Evolutionary conservation across 768 basidiomycete species (phyloP).

Genomic region (Boletus rubescentipes): DNA sequence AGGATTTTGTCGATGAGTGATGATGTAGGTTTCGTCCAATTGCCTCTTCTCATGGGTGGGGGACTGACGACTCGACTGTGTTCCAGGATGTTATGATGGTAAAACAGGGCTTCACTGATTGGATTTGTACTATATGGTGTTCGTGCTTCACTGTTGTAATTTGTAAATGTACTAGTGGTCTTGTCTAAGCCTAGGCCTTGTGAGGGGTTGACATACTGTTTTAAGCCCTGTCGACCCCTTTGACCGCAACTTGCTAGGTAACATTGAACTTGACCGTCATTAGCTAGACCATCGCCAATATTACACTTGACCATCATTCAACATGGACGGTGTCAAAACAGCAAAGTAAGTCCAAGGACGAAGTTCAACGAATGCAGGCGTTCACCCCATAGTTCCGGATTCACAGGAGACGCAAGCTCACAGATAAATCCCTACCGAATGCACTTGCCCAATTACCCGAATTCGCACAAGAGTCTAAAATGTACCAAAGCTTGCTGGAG

Average conservation of each 20-base stretch:
- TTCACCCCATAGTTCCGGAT: not conserved
- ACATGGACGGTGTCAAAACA: conserved; percentile 33
- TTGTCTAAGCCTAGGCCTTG: too few relatives aligned
- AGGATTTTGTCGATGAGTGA: conserved; percentile 4
- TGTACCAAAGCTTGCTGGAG: conserved; percentile 83
- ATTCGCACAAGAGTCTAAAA: conserved; percentile 76
- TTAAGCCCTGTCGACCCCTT: conserved; percentile 4
- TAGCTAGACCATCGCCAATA: not conserved
- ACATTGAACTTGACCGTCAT: too few relatives aligned
- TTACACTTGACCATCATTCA: not conserved
- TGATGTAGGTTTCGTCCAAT: not conserved
- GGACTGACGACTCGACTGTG: not conserved
- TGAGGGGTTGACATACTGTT: conserved; percentile 3
- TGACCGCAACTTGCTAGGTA: too few relatives aligned
- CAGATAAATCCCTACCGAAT: conserved; percentile 78
- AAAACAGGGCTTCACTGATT: not conserved
- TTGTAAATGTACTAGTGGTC: too few relatives aligned
- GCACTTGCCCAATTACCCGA: conserved; percentile 70
- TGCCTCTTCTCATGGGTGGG: not conserved
- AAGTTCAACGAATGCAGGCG: not conserved
- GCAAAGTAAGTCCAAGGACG: conserved; percentile 32
- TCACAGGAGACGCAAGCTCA: conserved; percentile 71
- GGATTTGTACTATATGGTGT: not conserved
- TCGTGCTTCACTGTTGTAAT: too few relatives aligned
- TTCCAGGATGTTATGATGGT: not conserved